Evolutionary conservation across 2,329 filamentous ascomycete genomes (phyloP).

Genomic region (Ascochyta clinopodiicola): DNA sequence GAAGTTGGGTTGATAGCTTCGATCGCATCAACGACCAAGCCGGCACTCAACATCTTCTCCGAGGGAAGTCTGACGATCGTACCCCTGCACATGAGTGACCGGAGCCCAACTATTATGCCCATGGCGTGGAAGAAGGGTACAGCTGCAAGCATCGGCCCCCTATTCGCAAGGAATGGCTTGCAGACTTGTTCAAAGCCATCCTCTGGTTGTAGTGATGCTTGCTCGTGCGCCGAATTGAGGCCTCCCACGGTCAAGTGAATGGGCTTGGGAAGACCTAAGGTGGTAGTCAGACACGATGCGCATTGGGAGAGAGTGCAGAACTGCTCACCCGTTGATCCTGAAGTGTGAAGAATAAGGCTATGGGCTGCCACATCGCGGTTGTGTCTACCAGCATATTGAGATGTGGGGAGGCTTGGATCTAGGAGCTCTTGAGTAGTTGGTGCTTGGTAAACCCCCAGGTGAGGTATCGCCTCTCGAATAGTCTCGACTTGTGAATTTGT

Average conservation of each 20-base stretch:
- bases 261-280: conserved; percentile 9
- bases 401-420: neutral
- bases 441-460: neutral
- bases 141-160: conserved; percentile 10
- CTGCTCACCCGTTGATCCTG: conserved; percentile 10
- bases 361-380: neutral
- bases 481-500: neutral
- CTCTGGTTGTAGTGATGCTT: conserved; percentile 3
- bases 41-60: conserved; percentile 5
- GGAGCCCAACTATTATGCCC: conserved; percentile 10
- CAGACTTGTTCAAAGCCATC: neutral
- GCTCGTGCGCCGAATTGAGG: neutral
- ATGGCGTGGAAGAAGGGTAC: conserved; percentile 18
- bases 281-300: neutral
- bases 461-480: neutral
- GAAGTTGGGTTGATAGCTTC: conserved; percentile 4
- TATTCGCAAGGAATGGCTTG: conserved; percentile 5
- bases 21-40: conserved; percentile 8
- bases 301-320: fast-evolving
- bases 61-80: conserved; percentile 12
- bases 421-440: conserved; percentile 10
- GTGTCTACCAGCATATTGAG: neutral
- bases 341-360: conserved; percentile 9
- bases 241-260: conserved; percentile 7
- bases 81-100: conserved; percentile 9